These are phyloP conservation scores for Arabidopsis suecica DNA, from an alignment of 345 rosid genomes.

Conservation along the genomic window DNA sequence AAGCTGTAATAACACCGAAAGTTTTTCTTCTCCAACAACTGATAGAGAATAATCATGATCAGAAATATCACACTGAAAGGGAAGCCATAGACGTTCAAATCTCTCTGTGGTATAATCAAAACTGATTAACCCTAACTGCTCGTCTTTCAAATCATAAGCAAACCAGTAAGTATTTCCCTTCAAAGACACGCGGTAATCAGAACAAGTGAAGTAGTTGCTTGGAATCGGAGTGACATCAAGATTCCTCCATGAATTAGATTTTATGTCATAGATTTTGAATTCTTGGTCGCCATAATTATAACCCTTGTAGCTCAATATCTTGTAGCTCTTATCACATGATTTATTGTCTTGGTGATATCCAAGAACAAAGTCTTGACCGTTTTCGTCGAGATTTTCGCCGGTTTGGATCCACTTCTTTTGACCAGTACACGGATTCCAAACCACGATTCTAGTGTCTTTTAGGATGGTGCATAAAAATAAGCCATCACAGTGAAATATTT, in stretches of 20 bases:
- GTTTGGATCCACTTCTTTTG: slow-evolving; percentile 5
- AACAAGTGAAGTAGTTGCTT: neutral
- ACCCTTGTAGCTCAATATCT: neutral
- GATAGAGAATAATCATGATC: neutral
- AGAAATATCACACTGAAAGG: neutral
- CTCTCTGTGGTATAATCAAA: neutral
- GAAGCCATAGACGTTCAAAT: neutral
- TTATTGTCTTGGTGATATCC: neutral
- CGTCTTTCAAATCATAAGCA: neutral
- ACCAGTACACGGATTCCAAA: slow-evolving; percentile 16
- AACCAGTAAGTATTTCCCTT: slow-evolving; percentile 9
- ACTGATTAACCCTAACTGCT: neutral
- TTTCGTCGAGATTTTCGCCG: too few relatives aligned
- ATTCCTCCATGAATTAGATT: neutral
- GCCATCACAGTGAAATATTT: neutral
- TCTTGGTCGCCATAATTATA: neutral
- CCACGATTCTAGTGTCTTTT: neutral
- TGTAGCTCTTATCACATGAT: neutral
- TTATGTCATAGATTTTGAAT: neutral
- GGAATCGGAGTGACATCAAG: neutral
- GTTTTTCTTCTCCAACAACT: neutral
- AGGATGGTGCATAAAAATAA: neutral
- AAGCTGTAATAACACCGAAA: neutral
- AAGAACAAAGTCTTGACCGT: neutral
- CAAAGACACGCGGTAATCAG: neutral